Base-by-base conservation (phyloP, 2,329 filamentous ascomycete species). In the Colletotrichum chrysophilum region DNA sequence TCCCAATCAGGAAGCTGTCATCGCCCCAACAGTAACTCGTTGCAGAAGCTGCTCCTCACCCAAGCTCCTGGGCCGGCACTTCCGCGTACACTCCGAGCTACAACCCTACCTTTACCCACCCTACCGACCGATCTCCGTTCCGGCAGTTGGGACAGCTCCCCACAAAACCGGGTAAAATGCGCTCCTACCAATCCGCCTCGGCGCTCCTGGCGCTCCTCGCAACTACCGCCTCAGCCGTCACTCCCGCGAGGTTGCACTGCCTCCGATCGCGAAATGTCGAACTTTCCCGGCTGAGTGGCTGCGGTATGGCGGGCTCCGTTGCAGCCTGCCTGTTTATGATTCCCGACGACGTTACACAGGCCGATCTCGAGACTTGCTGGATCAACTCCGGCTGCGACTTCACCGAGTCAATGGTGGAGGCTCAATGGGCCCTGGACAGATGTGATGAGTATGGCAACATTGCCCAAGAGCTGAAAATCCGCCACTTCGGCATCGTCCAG, bases 251-350 rank as follows among this genome's bases (percentile, higher is more conserved):
- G 68, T 78, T 79, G 66, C 82, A 85, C 79, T 89, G 88, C 79
- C 79, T 90, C 70, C 80, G 81, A 66, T 76, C 80, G 68, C 81
- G 85, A 77, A 83, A 85, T 76, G 70, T 77, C 28, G 82, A 85
- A 66, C 83, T 90, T 65, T 85, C 87, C 62, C 77, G 73, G 18
- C 80, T 82, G 52, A 83, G 88, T 16, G 82, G 83, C 69, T 90
- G 89, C 80, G 88, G 87, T 62, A 80, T 88, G 78, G 80, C 80
- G 72, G 82, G 81, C 71, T 82, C 85, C 52, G 83, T 90, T 77
- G 80, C 82, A 67, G 74, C 82, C 78, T 91, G 89, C 81, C 82
- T 91, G 66, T 75, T 79, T 12, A 77, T 80, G 38, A 82, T 85
- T 34, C 76, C 83, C 16, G 66, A 79, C 69, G 76, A 80, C 77